Conservation (phyloP, 768 basidiomycete species). For the Strobilomyces echinocephalus region DNA sequence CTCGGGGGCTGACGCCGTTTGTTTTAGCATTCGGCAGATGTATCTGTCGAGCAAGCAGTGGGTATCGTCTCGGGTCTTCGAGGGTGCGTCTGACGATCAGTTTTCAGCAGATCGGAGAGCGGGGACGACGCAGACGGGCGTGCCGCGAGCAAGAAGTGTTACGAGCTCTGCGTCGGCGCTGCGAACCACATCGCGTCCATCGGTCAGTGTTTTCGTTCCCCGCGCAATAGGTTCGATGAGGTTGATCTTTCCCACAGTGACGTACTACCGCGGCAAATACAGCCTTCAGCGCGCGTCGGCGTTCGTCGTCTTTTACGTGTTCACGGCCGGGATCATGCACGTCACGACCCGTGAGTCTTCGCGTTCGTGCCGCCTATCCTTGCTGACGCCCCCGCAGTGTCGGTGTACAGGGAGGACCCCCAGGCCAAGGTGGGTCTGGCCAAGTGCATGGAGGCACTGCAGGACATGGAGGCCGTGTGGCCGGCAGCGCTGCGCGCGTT, state of each 20-base stretch:
- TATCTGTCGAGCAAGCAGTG: slow-evolving; percentile 35
- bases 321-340: slow-evolving; percentile 78
- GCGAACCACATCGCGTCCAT: slow-evolving; percentile 77
- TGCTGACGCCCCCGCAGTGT: slow-evolving; percentile 39
- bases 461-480: slow-evolving; percentile 67
- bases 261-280: slow-evolving; percentile 59
- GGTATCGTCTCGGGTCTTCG: slow-evolving; percentile 11
- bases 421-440: slow-evolving; percentile 61
- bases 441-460: slow-evolving; percentile 63
- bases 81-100: not conserved
- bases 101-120: slow-evolving; percentile 33
- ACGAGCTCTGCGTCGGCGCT: slow-evolving; percentile 69
- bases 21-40: slow-evolving; percentile 25
- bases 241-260: slow-evolving; percentile 34
- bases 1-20: not conserved
- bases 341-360: slow-evolving; percentile 55
- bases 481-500: slow-evolving; percentile 71
- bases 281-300: slow-evolving; percentile 57
- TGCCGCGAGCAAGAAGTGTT: slow-evolving; percentile 55
- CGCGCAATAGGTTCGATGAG: not conserved
- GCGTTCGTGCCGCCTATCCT: too few relatives aligned
- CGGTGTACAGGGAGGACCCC: slow-evolving; percentile 59
- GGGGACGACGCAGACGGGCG: slow-evolving; percentile 51
- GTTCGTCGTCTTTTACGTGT: slow-evolving; percentile 74
- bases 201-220: slow-evolving; percentile 33